Percentiles rank a stretch among this genome's conserved stretches.
phyloP scores from a whole-genome alignment of 2,329 filamentous ascomycete genomes.

The Claviceps pazoutovae region DNA sequence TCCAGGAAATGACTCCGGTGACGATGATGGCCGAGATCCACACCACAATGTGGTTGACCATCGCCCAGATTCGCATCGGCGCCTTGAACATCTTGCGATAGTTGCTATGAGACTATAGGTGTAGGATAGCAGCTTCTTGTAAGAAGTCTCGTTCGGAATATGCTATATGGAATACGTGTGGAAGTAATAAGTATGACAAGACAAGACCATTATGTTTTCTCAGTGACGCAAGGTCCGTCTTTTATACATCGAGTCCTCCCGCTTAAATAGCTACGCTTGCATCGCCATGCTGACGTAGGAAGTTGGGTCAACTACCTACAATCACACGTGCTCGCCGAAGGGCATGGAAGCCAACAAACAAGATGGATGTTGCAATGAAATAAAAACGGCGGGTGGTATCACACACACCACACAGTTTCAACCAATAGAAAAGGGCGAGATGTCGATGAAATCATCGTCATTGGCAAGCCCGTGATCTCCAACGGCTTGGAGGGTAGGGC shows the following conservation, averaged over 20 bases:
- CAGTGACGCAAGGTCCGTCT: neutral
- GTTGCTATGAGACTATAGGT: neutral
- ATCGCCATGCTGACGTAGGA: neutral
- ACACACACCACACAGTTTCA: neutral
- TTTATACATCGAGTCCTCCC: neutral
- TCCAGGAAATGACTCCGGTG: slow-evolving; percentile 12
- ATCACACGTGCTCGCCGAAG: neutral
- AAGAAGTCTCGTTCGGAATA: neutral
- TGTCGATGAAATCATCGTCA: neutral
- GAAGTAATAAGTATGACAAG: too few relatives aligned
- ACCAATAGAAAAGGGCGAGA: neutral
- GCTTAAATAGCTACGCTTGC: neutral
- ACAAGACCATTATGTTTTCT: too few relatives aligned
- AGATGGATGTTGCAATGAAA: neutral
- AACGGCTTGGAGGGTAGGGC: neutral
- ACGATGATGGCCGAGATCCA: slow-evolving; percentile 12
- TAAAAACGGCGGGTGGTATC: neutral
- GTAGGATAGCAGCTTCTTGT: neutral
- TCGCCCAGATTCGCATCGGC: slow-evolving; percentile 2
- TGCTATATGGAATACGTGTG: neutral
- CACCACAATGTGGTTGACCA: slow-evolving; percentile 11
- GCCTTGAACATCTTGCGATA: neutral
- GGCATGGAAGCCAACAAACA: too few relatives aligned
- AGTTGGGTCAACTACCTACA: neutral
- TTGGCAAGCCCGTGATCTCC: neutral